Base-by-base conservation (phyloP, 306 rosid genomes). In the Glycine tomentella region DNA sequence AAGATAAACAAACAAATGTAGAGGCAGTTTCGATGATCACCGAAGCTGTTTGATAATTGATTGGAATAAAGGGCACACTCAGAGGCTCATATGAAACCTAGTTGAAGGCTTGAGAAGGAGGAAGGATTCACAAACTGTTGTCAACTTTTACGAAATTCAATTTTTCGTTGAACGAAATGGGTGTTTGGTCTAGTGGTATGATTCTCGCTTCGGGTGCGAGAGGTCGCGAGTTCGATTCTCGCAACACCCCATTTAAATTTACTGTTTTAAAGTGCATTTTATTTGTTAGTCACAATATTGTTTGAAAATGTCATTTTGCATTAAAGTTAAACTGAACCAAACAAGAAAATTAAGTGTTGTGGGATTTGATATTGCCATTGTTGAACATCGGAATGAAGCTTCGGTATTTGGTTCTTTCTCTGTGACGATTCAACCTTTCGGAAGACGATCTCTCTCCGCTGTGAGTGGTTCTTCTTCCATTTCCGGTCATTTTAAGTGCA, bases 171-270 rank as follows among this genome's bases (percentile, higher is more conserved):
- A 10, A 9, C 7, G 38, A 16, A 2, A 0, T 1, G 93, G 90
- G 91, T 80, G 90, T 86, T 89, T 89, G 95, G 95, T 91, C 90
- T 86, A 89, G 90, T 87, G 90, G 92, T 88, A 85, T 91, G 92
- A 91, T 91, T 90, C 90, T 90, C 83, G 90, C 88, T 88, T 88
- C 84, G 86, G 92, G 89, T 91, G 88, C 87, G 86, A 87, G 96
- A 87, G 91, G 85, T 75, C 86, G 84, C 13, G 90, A 82, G 91
- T 88, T 90, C 91, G 93, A 87, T 91, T 90, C 97, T 89, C 91
- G 86, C 85, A 83, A 87, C 92, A 78, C 87, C 90, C 90, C 74
- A 0, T 38, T 0, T 38, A 4, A 0, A 0, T 38, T 38, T 4
- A 38, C 6, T 4, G 4, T 38, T 38, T 38, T 38, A 38, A 38